Percentiles rank a stretch among this genome's conserved stretches.
Conservation (phyloP, 2,329 filamentous ascomycete genomes). For the Penicillium sp. region DNA sequence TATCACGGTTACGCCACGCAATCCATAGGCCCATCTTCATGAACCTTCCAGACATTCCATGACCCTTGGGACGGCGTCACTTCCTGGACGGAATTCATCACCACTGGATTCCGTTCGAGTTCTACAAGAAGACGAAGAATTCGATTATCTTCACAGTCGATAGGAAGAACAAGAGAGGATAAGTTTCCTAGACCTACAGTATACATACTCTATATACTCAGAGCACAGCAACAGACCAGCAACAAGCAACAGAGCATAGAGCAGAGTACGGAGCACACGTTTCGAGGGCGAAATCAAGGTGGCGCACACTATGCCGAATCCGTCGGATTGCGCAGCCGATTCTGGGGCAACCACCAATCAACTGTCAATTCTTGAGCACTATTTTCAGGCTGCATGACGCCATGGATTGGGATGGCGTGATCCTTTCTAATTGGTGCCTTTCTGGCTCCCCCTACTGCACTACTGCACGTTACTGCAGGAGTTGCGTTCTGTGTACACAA, state of each 20-base stretch:
- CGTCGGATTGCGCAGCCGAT: constrained; percentile 23
- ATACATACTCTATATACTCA: neutral
- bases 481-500: constrained; percentile 9
- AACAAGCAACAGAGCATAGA: neutral
- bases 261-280: constrained; percentile 3
- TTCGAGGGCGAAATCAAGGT: constrained; percentile 27
- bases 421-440: constrained; percentile 19
- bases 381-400: constrained; percentile 34
- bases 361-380: constrained; percentile 18
- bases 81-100: neutral
- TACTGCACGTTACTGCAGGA: constrained; percentile 20
- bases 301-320: constrained; percentile 28
- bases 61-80: constrained; percentile 14
- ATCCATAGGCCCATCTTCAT: constrained; percentile 19
- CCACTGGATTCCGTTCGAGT: neutral
- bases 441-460: neutral
- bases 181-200: neutral
- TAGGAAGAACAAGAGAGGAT: neutral
- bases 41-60: constrained; percentile 29
- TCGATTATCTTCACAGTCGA: neutral
- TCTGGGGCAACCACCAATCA: constrained; percentile 24
- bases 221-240: neutral
- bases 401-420: constrained; percentile 27
- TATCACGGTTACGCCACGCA: constrained; percentile 8
- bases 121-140: neutral